A percentile compares a stretch with the other conserved stretches of the same genome.
These are phyloP conservation scores for Quercus bicolor DNA, from an alignment of 306 rosid species.

Conservation along the genomic window DNA sequence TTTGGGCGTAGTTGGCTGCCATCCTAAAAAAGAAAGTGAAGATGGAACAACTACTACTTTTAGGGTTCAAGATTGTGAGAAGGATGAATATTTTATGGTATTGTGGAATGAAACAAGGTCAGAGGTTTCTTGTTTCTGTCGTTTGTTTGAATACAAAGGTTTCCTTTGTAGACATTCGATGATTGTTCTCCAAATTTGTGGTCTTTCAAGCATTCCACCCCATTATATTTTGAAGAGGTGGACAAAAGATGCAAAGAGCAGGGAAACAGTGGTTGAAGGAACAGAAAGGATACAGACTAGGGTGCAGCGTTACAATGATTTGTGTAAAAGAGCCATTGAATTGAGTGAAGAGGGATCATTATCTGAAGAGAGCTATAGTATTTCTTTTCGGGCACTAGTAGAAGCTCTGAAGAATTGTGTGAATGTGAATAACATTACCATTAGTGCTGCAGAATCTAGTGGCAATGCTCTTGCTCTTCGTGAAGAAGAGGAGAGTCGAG, in stretches of 20 bases:
- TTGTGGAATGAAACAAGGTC: constrained; percentile 36
- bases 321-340: constrained; percentile 50
- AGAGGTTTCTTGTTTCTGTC: constrained; percentile 59
- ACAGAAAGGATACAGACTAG: constrained; percentile 38
- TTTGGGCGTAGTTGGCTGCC: constrained; percentile 61
- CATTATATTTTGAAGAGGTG: constrained; percentile 54
- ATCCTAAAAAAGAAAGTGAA: constrained; percentile 46
- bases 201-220: constrained; percentile 46
- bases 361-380: constrained; percentile 46
- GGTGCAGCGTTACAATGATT: constrained; percentile 49
- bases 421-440: constrained; percentile 41
- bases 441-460: constrained; percentile 34
- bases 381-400: constrained; percentile 41
- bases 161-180: constrained; percentile 55
- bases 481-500: constrained; percentile 44
- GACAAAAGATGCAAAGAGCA: constrained; percentile 53
- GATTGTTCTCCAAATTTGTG: constrained; percentile 54
- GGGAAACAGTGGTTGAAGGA: constrained; percentile 33
- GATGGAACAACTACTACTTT: constrained; percentile 40
- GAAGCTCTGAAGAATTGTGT: constrained; percentile 57
- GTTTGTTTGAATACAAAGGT: constrained; percentile 50
- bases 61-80: constrained; percentile 61
- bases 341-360: constrained; percentile 61
- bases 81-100: constrained; percentile 40
- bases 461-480: constrained; percentile 30